phyloP scores from a whole-genome alignment of 2,329 filamentous ascomycete genomes.

The Epichloe aotearoae region DNA sequence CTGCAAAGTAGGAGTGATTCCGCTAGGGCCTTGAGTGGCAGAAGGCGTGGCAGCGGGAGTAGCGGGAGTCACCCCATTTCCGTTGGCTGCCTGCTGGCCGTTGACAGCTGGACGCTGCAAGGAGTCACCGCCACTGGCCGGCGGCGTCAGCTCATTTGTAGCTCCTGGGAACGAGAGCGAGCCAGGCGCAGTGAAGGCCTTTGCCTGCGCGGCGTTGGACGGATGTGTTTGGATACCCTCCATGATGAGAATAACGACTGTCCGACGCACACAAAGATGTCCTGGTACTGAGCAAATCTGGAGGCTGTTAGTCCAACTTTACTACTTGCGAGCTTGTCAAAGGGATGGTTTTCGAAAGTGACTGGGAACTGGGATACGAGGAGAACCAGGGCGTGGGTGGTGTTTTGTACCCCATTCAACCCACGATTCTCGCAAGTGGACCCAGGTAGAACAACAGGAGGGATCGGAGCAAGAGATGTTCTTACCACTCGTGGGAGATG shows the following conservation, averaged over 20 bases:
- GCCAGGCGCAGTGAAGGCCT: conserved; percentile 85
- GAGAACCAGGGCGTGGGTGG: too few species aligned
- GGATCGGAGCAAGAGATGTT: conserved; percentile 8
- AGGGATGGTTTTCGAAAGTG: neutral
- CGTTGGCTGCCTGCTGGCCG: conserved; percentile 45
- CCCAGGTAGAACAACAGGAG: neutral
- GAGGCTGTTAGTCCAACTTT: conserved; percentile 2
- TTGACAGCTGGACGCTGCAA: conserved; percentile 24
- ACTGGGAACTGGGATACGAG: neutral
- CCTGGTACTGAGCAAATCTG: conserved; percentile 21
- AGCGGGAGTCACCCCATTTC: conserved; percentile 68
- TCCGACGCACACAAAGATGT: conserved; percentile 9
- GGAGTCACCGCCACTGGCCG: conserved; percentile 54
- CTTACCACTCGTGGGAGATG: conserved; percentile 71
- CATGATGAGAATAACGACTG: conserved; percentile 41
- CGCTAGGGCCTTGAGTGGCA: conserved; percentile 70
- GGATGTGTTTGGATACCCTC: conserved; percentile 87
- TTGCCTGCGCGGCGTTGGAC: conserved; percentile 80
- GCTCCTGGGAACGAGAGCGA: conserved; percentile 87
- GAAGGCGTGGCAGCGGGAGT: conserved; percentile 88
- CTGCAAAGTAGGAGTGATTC: conserved; percentile 88
- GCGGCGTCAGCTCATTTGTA: conserved; percentile 70
- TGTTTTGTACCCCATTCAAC: too few species aligned
- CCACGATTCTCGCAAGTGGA: too few species aligned
- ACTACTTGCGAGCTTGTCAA: neutral